A percentile compares a stretch with the other conserved stretches of the same genome.
Evolutionary conservation across 495 filamentous ascomycete genomes (phyloP).

Genomic region (Neurospora tetraspora): DNA sequence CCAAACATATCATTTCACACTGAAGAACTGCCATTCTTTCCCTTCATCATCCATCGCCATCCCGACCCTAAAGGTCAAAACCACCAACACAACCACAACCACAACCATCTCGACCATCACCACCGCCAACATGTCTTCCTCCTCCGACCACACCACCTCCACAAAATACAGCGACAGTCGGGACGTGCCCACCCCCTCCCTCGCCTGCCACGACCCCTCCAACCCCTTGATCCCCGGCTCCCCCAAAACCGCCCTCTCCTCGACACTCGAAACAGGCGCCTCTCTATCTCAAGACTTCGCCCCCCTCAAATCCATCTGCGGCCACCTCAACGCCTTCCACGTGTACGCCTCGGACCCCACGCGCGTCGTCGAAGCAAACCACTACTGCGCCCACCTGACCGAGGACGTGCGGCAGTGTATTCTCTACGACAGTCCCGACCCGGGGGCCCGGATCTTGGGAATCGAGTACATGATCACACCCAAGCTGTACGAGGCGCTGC

Average conservation of each 20-base stretch:
- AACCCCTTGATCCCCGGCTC: constrained; percentile 30
- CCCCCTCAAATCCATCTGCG: constrained; percentile 70
- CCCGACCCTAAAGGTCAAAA: too few species aligned
- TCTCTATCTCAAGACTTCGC: constrained; percentile 49
- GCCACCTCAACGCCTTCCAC: constrained; percentile 80
- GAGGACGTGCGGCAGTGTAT: constrained; percentile 69
- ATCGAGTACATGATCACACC: constrained; percentile 90
- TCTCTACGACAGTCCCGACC: constrained; percentile 61
- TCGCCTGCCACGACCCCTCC: not conserved
- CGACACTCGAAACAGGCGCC: constrained; percentile 57
- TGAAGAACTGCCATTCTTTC: too few species aligned
- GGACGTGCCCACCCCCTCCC: not conserved
- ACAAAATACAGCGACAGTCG: not conserved
- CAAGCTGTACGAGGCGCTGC: constrained; percentile 54
- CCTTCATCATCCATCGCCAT: too few species aligned
- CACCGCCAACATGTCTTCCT: not conserved
- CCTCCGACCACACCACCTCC: not conserved
- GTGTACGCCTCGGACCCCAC: constrained; percentile 60
- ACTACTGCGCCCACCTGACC: constrained; percentile 76
- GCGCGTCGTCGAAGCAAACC: constrained; percentile 66
- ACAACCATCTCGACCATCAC: too few species aligned
- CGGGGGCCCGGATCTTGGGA: constrained; percentile 66
- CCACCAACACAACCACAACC: too few species aligned
- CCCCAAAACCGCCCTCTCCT: constrained; percentile 44
- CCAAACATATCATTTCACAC: not conserved